A percentile compares a stretch with the other conserved stretches of the same genome.
These are phyloP conservation scores for Bipolaris bicolor DNA, from an alignment of 2,329 filamentous ascomycete genomes.

Conservation along the genomic window DNA sequence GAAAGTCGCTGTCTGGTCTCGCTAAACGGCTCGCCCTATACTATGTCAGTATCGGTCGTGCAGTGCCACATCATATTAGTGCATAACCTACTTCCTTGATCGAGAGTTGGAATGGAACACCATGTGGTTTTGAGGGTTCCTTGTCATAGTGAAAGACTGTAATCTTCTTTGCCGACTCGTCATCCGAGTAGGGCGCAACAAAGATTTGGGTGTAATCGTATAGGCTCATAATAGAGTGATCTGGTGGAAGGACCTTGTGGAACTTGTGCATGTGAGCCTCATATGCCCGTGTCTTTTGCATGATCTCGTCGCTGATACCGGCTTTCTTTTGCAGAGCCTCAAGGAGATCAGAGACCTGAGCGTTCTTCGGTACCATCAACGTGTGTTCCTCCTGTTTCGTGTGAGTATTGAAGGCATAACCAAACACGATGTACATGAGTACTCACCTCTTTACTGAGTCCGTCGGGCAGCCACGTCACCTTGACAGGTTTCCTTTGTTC, in stretches of 20 bases:
- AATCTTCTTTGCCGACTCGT: constrained; percentile 70
- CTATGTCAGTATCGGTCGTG: constrained; percentile 28
- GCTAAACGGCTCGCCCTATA: constrained; percentile 79
- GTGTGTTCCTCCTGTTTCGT: constrained; percentile 72
- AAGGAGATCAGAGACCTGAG: constrained; percentile 78
- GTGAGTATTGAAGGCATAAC: constrained; percentile 15
- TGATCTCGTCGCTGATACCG: constrained; percentile 76
- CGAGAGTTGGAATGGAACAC: constrained; percentile 89
- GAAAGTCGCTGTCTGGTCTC: constrained; percentile 95
- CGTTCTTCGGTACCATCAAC: constrained; percentile 85
- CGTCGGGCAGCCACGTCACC: constrained; percentile 84
- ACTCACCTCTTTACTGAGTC: constrained; percentile 84
- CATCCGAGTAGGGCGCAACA: constrained; percentile 79
- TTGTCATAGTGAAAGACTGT: constrained; percentile 91
- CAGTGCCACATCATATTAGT: background rate
- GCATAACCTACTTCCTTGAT: constrained; percentile 69
- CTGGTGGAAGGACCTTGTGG: constrained; percentile 74
- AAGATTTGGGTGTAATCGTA: constrained; percentile 85
- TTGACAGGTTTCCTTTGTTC: constrained; percentile 91
- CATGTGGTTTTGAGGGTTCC: constrained; percentile 82
- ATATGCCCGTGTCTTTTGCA: constrained; percentile 76
- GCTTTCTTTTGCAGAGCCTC: constrained; percentile 79
- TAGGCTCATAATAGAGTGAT: constrained; percentile 77
- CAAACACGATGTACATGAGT: background rate
- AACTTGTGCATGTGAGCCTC: constrained; percentile 84